These are phyloP conservation scores for Rhazya stricta DNA, from an alignment of 257 asterid genomes.

Conservation along the genomic window DNA sequence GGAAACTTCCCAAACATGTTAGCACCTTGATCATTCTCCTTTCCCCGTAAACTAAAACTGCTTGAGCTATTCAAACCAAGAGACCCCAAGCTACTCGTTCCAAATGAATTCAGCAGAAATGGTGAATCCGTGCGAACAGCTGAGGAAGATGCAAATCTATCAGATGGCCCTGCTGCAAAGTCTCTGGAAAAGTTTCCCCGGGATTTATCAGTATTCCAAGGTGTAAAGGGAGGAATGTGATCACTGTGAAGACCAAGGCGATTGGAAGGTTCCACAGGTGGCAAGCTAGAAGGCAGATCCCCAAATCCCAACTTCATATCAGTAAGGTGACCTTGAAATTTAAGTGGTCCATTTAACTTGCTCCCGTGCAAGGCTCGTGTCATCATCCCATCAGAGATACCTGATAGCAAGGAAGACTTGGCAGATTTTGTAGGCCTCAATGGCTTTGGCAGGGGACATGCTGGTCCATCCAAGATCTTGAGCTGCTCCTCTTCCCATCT, in stretches of 20 bases:
- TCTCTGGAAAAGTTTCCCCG: constrained; percentile 49
- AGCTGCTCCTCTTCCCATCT: constrained; percentile 93
- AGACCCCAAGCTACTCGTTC: constrained; percentile 47
- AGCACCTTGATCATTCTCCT: constrained; percentile 28
- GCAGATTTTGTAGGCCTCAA: constrained; percentile 38
- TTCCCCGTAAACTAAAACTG: constrained; percentile 14
- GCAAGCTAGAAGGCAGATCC: constrained; percentile 41
- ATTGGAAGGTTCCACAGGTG: constrained; percentile 41
- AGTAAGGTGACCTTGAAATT: constrained; percentile 57
- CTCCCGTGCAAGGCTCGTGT: constrained; percentile 57
- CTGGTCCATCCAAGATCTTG: constrained; percentile 66
- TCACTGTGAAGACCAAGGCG: constrained; percentile 22
- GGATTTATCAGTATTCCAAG: constrained; percentile 41
- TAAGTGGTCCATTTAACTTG: constrained; percentile 46
- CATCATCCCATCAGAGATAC: constrained; percentile 77
- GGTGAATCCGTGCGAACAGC: constrained; percentile 38
- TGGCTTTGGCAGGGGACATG: constrained; percentile 35
- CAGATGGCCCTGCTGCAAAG: constrained; percentile 36
- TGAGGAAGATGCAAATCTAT: constrained; percentile 39
- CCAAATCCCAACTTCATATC: constrained; percentile 86
- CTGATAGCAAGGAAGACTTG: constrained; percentile 45
- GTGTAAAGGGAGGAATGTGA: constrained; percentile 36
- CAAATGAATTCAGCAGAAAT: constrained; percentile 54
- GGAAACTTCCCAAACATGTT: constrained; percentile 44
- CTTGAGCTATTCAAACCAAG: constrained; percentile 31